phyloP scores from a whole-genome alignment of 257 asterid species.

The Leptodermis oblonga region DNA sequence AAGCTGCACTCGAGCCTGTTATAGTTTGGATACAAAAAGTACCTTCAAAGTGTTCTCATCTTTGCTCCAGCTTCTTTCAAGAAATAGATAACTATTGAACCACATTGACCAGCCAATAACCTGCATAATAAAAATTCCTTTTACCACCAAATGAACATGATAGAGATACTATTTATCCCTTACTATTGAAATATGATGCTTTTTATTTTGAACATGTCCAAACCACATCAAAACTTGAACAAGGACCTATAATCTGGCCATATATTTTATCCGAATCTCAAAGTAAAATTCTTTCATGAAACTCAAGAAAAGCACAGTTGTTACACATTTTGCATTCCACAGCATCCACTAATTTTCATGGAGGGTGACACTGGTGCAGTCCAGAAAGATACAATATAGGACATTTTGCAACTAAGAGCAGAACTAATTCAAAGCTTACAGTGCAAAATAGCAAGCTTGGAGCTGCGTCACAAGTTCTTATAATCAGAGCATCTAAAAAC shows the following conservation, averaged over 20 bases:
- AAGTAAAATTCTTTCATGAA: background rate
- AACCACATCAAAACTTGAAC: background rate
- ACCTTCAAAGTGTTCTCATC: slow-evolving; percentile 93
- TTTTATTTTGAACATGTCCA: background rate
- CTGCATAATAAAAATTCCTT: slow-evolving; percentile 38
- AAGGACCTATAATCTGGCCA: background rate
- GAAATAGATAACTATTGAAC: slow-evolving; percentile 88
- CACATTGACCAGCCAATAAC: slow-evolving; percentile 99
- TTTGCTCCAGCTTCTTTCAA: slow-evolving; percentile 95
- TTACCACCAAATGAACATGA: background rate
- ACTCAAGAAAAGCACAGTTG: background rate
- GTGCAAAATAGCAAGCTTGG: background rate
- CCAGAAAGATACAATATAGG: background rate
- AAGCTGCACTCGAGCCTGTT: background rate
- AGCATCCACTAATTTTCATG: background rate
- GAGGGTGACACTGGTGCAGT: background rate
- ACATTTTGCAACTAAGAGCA: background rate
- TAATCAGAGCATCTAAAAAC: background rate
- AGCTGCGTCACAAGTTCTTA: background rate
- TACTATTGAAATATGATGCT: background rate
- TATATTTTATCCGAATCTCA: background rate
- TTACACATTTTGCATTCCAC: background rate
- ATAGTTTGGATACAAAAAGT: slow-evolving; percentile 6
- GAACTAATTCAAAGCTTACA: background rate
- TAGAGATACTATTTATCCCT: background rate